Evolutionary conservation across 1,284 basidiomycete species (phyloP).

Genomic region (Marasmius sp.): DNA sequence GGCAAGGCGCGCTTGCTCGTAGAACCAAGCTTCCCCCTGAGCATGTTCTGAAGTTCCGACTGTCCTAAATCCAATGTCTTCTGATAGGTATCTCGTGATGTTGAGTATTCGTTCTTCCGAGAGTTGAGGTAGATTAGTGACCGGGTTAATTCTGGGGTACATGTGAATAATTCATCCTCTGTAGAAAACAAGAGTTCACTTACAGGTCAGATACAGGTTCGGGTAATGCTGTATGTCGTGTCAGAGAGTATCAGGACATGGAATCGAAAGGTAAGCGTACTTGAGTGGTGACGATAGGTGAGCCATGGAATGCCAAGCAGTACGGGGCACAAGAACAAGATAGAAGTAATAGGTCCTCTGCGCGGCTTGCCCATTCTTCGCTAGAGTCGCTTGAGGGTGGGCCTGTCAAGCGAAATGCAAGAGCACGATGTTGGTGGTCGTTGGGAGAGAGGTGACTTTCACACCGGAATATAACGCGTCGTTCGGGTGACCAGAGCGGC

Average conservation of each 20-base stretch:
- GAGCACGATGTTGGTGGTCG: too few species aligned
- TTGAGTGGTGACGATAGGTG: slow-evolving; percentile 42
- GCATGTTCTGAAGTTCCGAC: slow-evolving; percentile 92
- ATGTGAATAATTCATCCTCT: neutral
- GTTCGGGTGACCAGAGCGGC: too few species aligned
- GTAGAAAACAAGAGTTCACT: slow-evolving; percentile 11
- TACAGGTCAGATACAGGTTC: slow-evolving; percentile 40
- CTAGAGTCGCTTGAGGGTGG: too few species aligned
- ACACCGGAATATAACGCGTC: too few species aligned
- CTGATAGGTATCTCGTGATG: slow-evolving; percentile 66
- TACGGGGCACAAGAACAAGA: slow-evolving; percentile 44
- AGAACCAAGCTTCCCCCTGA: slow-evolving; percentile 83
- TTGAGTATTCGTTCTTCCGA: slow-evolving; percentile 69
- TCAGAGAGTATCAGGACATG: slow-evolving; percentile 9
- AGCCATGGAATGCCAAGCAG: slow-evolving; percentile 41
- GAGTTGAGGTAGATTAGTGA: slow-evolving; percentile 62
- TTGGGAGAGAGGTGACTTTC: too few species aligned
- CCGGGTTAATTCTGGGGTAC: slow-evolving; percentile 45
- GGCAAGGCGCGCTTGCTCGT: slow-evolving; percentile 62
- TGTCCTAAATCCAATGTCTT: slow-evolving; percentile 89
- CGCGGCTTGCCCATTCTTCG: neutral
- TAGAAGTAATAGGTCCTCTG: slow-evolving; percentile 45
- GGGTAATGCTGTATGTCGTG: slow-evolving; percentile 33
- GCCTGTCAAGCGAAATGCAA: too few species aligned
- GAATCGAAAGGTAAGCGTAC: slow-evolving; percentile 32